Conservation (phyloP, 176 grass and related monocot species). For the Aegilops sharonensis region DNA sequence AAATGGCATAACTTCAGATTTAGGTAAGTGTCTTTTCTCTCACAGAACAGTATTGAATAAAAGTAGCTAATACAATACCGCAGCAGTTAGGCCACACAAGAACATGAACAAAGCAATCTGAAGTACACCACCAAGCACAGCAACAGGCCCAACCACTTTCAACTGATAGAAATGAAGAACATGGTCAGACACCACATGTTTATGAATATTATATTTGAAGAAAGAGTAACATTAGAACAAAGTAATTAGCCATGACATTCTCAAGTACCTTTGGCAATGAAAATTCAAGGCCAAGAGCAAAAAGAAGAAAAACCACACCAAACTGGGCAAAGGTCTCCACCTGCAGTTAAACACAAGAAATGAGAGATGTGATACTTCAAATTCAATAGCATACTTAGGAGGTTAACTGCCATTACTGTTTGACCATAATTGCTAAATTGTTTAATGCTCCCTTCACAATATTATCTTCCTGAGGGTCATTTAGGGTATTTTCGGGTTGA, state of each 20-base stretch:
- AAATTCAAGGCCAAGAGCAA: slow-evolving; percentile 97
- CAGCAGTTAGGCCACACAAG: slow-evolving; percentile 93
- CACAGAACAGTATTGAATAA: slow-evolving; percentile 14
- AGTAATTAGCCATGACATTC: slow-evolving; percentile 7
- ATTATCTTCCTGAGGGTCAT: neutral
- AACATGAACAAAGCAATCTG: slow-evolving; percentile 98
- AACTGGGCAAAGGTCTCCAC: slow-evolving; percentile 99
- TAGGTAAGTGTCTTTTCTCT: neutral
- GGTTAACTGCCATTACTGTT: slow-evolving; percentile 4
- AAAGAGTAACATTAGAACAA: slow-evolving; percentile 4
- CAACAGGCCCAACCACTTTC: slow-evolving; percentile 83
- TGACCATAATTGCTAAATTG: neutral
- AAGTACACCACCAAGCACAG: slow-evolving; percentile 94
- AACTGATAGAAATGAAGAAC: slow-evolving; percentile 55
- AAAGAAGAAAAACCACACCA: slow-evolving; percentile 99
- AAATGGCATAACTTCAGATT: slow-evolving; percentile 11
- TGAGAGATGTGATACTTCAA: neutral
- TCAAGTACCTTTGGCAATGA: slow-evolving; percentile 78
- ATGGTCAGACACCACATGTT: slow-evolving; percentile 25
- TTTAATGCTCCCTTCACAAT: neutral
- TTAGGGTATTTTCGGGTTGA: neutral
- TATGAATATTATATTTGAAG: neutral
- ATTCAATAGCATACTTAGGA: slow-evolving; percentile 7
- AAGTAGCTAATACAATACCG: slow-evolving; percentile 42
- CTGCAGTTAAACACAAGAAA: slow-evolving; percentile 46